Evolutionary conservation across 306 rosid genomes (phyloP), one percentile per base, ranked within the genome.

Genomic region (Carpinus fangiana): DNA sequence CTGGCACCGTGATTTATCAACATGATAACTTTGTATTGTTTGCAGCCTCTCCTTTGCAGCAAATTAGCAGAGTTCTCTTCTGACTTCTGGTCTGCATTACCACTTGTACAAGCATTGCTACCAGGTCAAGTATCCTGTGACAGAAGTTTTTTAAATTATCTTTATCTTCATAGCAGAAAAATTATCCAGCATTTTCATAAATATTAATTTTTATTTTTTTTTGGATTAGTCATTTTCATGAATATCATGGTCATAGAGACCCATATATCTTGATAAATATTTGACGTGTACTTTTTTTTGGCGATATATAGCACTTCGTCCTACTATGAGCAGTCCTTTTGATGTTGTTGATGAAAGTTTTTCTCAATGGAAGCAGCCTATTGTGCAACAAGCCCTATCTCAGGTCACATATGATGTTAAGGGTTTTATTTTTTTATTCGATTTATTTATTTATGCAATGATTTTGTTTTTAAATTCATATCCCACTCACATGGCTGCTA

Each of bases 21-120:
- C 86, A 71, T 85, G n/a, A 55, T 86, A 69, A 85, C 70, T 56
- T 62, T 50, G 73, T 80, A 80, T 75, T 55, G 74, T 86, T 88
- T 80, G 62, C 96, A 94, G 98, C 96, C 97, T 79, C 83, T 73
- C 73, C 88, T 92, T 83, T 92, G 97, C 96, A 85, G 90, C 83
- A 90, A 90, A 90, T 81, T 94, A 87, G 93, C 97, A 26, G 94
- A 81, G 88, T 87, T 88, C 80, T 77, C 87, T 80, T 92, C 91
- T 6, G 90, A 92, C 79, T 87, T 94, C 77, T 90, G 94, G 96
- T 85, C 86, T 75, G 92, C 84, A 13, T 79, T 94, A 75, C 97
- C 98, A 8, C 93, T 94, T 79, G 83, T 94, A 62, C 98, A 94
- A 86, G 90, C 98, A 77, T 76, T 92, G 81, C 92, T 94, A 20